phyloP scores from a whole-genome alignment of 73 alveolate species.

The Effrenium voratum region DNA sequence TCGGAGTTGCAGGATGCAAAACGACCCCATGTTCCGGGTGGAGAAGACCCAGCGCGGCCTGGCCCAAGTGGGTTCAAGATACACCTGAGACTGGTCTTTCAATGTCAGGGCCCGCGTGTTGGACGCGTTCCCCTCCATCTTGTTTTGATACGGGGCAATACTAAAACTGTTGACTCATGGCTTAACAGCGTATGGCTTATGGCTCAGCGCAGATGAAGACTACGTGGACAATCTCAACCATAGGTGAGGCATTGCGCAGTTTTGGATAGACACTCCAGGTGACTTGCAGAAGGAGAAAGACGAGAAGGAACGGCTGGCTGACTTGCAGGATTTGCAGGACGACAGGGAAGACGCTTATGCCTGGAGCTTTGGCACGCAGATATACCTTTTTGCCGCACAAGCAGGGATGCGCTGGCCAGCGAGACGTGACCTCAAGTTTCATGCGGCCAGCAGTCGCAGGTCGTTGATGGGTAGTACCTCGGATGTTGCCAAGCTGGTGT shows the following conservation, averaged over 20 bases:
- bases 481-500: too few species aligned
- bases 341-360: conserved; percentile 83
- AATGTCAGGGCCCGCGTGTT: background rate
- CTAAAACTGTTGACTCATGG: too few species aligned
- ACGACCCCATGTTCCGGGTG: conserved; percentile 88
- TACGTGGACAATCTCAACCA: too few species aligned
- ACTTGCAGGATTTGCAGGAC: conserved; percentile 73
- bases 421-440: background rate
- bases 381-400: background rate
- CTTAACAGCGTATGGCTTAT: too few species aligned
- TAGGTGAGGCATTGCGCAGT: too few species aligned
- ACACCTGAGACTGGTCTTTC: background rate
- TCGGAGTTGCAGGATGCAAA: too few species aligned
- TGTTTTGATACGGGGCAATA: too few species aligned
- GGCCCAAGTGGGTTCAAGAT: background rate
- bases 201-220: too few species aligned
- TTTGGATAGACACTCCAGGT: too few species aligned
- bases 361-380: conserved; percentile 4
- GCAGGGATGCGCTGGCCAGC: background rate
- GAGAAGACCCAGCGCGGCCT: conserved; percentile 26
- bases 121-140: background rate
- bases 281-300: conserved; percentile 57
- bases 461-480: background rate
- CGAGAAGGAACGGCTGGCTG: conserved; percentile 73
- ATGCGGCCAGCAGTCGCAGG: background rate